Base-by-base conservation (phyloP, 768 basidiomycete genomes). In the Vishniacozyma victoriae region DNA sequence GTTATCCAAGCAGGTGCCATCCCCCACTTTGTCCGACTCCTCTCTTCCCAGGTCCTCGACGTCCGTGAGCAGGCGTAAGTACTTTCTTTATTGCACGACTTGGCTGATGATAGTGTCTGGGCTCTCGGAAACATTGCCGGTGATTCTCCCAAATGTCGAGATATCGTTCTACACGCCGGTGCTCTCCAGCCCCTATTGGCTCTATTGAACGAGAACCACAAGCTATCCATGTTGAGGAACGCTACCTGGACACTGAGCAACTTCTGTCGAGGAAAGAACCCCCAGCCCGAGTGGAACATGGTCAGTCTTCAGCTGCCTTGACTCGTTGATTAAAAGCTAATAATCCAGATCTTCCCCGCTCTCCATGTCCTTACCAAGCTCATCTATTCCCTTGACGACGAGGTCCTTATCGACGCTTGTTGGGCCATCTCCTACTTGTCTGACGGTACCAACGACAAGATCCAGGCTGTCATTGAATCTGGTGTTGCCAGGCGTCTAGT, bases 391-490 rank as follows among this genome's bases (percentile, higher is more conserved):
- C 80, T 97, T 64, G 95, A 99, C 70, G 95, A 97, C 65, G 95
- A 99, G 75, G 96, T 96, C 60, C 76, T 99, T 64, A 99, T 99
- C 67, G 95, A 99, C 72, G 95, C 95, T 13, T 99, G 95, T 78
- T 99, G 95, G 95, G 95, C 95, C 22, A 93, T 99, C 72, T 96
- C 92, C 33, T 99, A 99, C 75, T 84, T 99, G 31, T 97, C 93
- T 1, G 95, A 99, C 71, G 95, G 95, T 41, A 87, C 91, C 26
- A 95, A 95, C 68, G 95, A 99, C 77, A 99, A 99, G 78, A 99
- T 99, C 50, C 95, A 99, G 73, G 95, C 95, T 25, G 95, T 99
- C 48, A 97, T 99, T 63, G 93, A 97, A 75, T 88, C 87, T 16
- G 95, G 93, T 24, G 93, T 99, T 40, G 95, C 92, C 76, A 82